Base-by-base conservation (phyloP, 768 basidiomycete genomes). In the Botryobasidium botryosum region DNA sequence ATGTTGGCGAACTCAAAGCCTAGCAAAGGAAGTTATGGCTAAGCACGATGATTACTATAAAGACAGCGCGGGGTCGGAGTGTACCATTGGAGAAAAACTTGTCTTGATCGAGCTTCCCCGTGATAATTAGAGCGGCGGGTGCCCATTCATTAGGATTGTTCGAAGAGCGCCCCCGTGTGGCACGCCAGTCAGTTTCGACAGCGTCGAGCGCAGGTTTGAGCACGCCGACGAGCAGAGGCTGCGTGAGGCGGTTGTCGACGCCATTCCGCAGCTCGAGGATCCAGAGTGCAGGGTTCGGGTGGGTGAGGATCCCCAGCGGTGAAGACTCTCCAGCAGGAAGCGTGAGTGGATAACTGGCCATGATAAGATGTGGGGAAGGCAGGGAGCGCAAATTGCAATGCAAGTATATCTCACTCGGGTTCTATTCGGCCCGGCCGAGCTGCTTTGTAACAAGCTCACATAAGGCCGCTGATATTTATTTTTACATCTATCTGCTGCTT, bases 251-350 rank as follows among this genome's bases (percentile, higher is more conserved):
- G 51, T 68, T 81, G 58, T 88, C 85, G 31, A 65, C 65, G 12
- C 78, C 81, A 56, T 84, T 80, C 54, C 82, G 82, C 43, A 88
- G 59, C 56, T 88, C 84, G 47, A 87, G 71, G 40, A 82, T 64
- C 84, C 83, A 88, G 31, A 79, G 50, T 2, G 21, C 27, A 13
- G 47, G 40, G 17, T 26, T 31, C 7, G 49, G 45, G 21, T 43
- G 48, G 38, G 33, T 26, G 3, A 49, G 10, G 6, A 38, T 31
- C 8, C 27, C 48, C 8, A 49, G 25, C 2, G 48, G 24, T 10
- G 41, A 38, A 17, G 28, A 21, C 2, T 43, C 35, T 27, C 31
- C 26, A 20, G 27, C 24, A 2, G 46, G 46, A 21, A 48, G 33
- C 20, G 1, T 24, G 40, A 42, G 25, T 10, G 26, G 23, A 31